Conservation (phyloP, 371 early-diverging fungal genomes). For the Mucor sp. region DNA sequence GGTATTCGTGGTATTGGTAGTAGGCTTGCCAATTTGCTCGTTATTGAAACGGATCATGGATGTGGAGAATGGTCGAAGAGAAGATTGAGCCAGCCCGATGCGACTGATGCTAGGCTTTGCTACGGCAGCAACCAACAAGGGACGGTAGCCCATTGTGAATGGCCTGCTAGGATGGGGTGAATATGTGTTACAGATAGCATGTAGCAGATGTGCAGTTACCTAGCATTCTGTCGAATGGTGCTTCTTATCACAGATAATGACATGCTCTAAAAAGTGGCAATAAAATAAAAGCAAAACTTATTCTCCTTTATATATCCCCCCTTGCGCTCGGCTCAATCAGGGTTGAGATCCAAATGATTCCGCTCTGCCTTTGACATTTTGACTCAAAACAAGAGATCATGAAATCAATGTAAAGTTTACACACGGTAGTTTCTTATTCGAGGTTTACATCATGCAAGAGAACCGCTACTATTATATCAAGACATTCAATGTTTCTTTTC, state of each 20-base stretch:
- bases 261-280: not conserved
- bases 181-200: not conserved
- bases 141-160: slow-evolving; percentile 6
- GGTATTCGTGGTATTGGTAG: not conserved
- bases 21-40: not conserved
- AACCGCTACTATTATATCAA: not conserved
- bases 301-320: not conserved
- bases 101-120: not conserved
- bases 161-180: not conserved
- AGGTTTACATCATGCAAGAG: not conserved
- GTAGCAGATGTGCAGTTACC: not conserved
- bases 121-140: not conserved
- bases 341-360: not conserved
- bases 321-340: not conserved
- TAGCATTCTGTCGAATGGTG: not conserved
- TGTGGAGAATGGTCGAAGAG: slow-evolving; percentile 11
- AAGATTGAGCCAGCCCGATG: not conserved
- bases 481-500: not conserved
- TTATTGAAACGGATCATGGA: not conserved
- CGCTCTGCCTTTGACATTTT: not conserved
- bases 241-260: slow-evolving; percentile 11
- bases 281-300: not conserved
- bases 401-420: too few relatives aligned
- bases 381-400: not conserved
- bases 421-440: not conserved